Evolutionary conservation across 345 rosid genomes (phyloP), one percentile per base, ranked within the genome.

Genomic region (Turritis glabra): DNA sequence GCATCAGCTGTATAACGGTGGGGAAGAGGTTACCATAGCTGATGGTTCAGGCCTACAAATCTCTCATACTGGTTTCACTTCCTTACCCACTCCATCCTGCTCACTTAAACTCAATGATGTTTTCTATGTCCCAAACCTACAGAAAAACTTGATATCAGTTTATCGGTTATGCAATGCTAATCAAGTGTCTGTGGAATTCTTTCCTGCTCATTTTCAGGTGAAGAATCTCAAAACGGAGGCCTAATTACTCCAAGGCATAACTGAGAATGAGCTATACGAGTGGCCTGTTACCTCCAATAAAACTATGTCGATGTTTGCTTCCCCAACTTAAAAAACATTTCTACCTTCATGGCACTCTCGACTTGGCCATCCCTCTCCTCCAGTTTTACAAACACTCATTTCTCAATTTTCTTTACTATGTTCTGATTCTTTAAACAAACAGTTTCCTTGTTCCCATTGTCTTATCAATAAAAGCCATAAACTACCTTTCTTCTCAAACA

Each of bases 11-110:
- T 12, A 38, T 11, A 12, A 38, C 3, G 15, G 43, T 0, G 15
- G 43, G 0, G 15, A 38, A 11, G 15, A 38, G 1, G 43, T 12
- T 0, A 11, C 5, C 2, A 9, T 38, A 3, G 15, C 43, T 0
- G 12, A 38, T 12, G 43, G 43, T 0, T 1, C 15, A 0, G 4
- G 5, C 1, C 12, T 38, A 1, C 43, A 12, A 1, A 38, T 12
- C 15, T 2, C 43, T 2, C 44, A 38, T 38, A 13, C 44, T 5
- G 52, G 52, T 47, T 47, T 12, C 21, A 44, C 18, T 7, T 7
- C 5, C 5, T 5, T 44, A 5, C 3, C 21, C 6, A 5, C 21
- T 2, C 1, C 52, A 0, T 8, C 2, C 0, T 1, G 2, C 2
- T 3, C 11, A 2, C 8, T 8, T 23, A 23, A 23, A 23, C 52